Percentiles rank a stretch among this genome's conserved stretches.
These are phyloP conservation scores for Castanospermum australe DNA, from an alignment of 306 rosid species.

Conservation along the genomic window DNA sequence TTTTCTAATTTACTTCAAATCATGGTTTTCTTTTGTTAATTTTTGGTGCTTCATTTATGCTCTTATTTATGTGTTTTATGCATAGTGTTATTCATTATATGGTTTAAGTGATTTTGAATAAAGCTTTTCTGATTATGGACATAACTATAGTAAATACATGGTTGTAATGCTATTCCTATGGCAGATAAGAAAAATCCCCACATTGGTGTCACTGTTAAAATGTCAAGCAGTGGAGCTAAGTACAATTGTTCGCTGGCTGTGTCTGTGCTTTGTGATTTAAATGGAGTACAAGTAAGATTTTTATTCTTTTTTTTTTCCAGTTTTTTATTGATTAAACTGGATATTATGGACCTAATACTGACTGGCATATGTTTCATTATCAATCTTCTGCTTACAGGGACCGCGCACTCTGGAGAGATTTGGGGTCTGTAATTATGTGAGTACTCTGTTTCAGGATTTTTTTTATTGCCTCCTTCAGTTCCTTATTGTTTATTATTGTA, in stretches of 20 bases:
- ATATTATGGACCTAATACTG: constrained; percentile 18
- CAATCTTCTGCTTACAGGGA: constrained; percentile 55
- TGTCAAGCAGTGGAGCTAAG: constrained; percentile 56
- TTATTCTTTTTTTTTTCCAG: not conserved
- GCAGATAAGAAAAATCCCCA: constrained; percentile 80
- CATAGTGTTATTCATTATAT: constrained; percentile 10
- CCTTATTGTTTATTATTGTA: constrained; percentile 4
- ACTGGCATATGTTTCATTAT: constrained; percentile 14
- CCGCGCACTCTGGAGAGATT: constrained; percentile 53
- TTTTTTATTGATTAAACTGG: constrained; percentile 17
- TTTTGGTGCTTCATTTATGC: constrained; percentile 18
- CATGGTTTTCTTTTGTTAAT: constrained; percentile 12
- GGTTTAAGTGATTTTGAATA: constrained; percentile 7
- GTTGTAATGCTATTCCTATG: constrained; percentile 33
- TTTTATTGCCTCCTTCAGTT: constrained; percentile 15
- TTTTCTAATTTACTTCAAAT: constrained; percentile 10
- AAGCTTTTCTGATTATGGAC: constrained; percentile 8
- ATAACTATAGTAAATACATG: constrained; percentile 12
- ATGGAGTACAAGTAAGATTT: constrained; percentile 65
- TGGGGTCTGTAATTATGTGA: constrained; percentile 81
- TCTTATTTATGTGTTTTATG: not conserved
- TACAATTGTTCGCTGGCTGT: constrained; percentile 84
- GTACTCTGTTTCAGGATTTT: constrained; percentile 37
- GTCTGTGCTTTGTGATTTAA: constrained; percentile 67
- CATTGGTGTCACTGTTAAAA: constrained; percentile 71